phyloP scores from a whole-genome alignment of 495 filamentous ascomycete species.

The Aspergillus wentii region DNA sequence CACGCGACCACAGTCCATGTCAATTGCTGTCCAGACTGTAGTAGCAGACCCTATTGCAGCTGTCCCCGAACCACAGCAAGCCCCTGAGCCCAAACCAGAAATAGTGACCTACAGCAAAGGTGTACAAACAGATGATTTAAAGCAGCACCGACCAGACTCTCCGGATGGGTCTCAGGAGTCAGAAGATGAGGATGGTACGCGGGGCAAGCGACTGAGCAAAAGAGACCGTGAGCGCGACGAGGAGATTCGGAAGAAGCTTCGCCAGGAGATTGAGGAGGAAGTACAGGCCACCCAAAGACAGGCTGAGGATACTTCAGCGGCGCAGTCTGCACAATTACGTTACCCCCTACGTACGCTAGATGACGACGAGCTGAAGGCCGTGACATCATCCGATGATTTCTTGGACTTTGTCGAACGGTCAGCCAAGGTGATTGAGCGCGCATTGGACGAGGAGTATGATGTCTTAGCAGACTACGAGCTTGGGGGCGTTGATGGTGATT shows the following conservation, averaged over 20 bases:
- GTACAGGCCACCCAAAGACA: slow-evolving; percentile 62
- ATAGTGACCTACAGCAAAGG: slow-evolving; percentile 91
- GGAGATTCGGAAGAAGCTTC: slow-evolving; percentile 77
- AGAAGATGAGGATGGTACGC: slow-evolving; percentile 53
- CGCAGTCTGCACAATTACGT: slow-evolving; percentile 42
- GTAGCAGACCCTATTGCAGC: slow-evolving; percentile 63
- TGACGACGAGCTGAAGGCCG: slow-evolving; percentile 82
- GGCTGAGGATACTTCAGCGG: slow-evolving; percentile 44
- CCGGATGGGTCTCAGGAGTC: slow-evolving; percentile 58
- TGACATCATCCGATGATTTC: slow-evolving; percentile 89
- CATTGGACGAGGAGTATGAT: slow-evolving; percentile 90
- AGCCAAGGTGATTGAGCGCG: slow-evolving; percentile 94
- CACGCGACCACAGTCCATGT: slow-evolving; percentile 34
- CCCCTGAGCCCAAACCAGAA: slow-evolving; percentile 71
- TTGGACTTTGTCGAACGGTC: slow-evolving; percentile 92
- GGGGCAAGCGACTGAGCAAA: slow-evolving; percentile 64
- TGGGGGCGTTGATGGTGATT: slow-evolving; percentile 58
- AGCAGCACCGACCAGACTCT: slow-evolving; percentile 17
- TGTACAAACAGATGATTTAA: slow-evolving; percentile 68
- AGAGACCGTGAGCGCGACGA: slow-evolving; percentile 78
- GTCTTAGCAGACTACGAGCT: slow-evolving; percentile 91
- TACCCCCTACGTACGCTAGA: slow-evolving; percentile 81
- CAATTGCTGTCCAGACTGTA: slow-evolving; percentile 63
- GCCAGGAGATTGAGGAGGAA: slow-evolving; percentile 90
- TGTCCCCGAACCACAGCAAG: slow-evolving; percentile 64